Conservation (phyloP, 129 eudicot species). For the Smallanthus sonchifolius region DNA sequence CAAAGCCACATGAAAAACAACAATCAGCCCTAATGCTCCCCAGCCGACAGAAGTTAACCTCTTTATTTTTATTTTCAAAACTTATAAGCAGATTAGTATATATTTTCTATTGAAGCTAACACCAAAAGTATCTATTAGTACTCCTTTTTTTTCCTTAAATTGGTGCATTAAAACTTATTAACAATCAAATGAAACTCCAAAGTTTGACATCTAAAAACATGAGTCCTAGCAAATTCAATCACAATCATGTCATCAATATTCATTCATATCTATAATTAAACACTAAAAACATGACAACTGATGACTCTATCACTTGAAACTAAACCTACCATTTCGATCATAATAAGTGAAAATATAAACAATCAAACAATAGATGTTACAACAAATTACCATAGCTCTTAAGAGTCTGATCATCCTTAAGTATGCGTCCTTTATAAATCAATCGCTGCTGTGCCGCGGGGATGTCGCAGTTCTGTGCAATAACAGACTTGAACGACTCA, state of each 20-base stretch:
- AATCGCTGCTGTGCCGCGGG: slow-evolving; percentile 51
- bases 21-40: slow-evolving; percentile 8
- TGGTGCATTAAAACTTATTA: neutral
- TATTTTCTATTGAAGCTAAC: neutral
- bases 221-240: neutral
- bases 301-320: neutral
- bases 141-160: neutral
- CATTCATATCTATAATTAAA: neutral
- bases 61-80: neutral
- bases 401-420: slow-evolving; percentile 63
- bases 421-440: slow-evolving; percentile 66
- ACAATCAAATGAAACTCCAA: neutral
- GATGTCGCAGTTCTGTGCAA: slow-evolving; percentile 42
- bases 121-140: slow-evolving; percentile 1
- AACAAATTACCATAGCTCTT: slow-evolving; percentile 51
- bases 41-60: neutral
- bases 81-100: neutral
- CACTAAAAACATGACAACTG: neutral
- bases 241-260: neutral
- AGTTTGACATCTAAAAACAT: neutral
- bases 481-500: slow-evolving; percentile 47
- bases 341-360: neutral
- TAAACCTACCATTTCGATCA: slow-evolving; percentile 5
- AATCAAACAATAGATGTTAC: neutral
- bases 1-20: neutral